A percentile compares a stretch with the other conserved stretches of the same genome.
These are phyloP conservation scores for Isabelozyma gotoi DNA, from an alignment of 805 yeast species.

Conservation along the genomic window DNA sequence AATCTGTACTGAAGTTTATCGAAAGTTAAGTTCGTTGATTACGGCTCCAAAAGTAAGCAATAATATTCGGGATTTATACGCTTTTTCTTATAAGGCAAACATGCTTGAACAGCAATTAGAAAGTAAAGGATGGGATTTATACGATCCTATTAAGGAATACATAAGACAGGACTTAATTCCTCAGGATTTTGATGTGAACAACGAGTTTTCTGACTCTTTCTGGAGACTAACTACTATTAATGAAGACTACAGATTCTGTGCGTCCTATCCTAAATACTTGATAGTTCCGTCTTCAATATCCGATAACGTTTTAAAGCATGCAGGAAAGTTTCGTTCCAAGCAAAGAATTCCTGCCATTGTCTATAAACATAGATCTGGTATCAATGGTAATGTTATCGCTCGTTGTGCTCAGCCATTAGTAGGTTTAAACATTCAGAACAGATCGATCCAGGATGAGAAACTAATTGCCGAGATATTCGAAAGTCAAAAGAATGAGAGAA, in stretches of 20 bases:
- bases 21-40: slow-evolving; percentile 61
- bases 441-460: slow-evolving; percentile 91
- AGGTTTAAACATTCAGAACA: slow-evolving; percentile 74
- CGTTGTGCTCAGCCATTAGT: slow-evolving; percentile 92
- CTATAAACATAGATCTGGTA: slow-evolving; percentile 58
- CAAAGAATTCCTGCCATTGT: slow-evolving; percentile 79
- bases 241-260: slow-evolving; percentile 60
- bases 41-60: slow-evolving; percentile 55
- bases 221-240: slow-evolving; percentile 80
- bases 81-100: slow-evolving; percentile 78
- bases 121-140: slow-evolving; percentile 69
- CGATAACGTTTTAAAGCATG: slow-evolving; percentile 79
- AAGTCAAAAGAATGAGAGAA: slow-evolving; percentile 45
- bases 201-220: slow-evolving; percentile 12
- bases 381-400: slow-evolving; percentile 74
- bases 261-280: slow-evolving; percentile 69
- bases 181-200: slow-evolving; percentile 10
- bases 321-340: slow-evolving; percentile 83
- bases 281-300: slow-evolving; percentile 77
- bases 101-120: slow-evolving; percentile 54
- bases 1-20: slow-evolving; percentile 69
- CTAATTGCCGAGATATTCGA: slow-evolving; percentile 71
- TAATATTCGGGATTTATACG: slow-evolving; percentile 57
- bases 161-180: slow-evolving; percentile 64
- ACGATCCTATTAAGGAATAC: slow-evolving; percentile 63